Evolutionary conservation across 176 grass and related monocot species (phyloP), one percentile per base, ranked within the genome.

Genomic region (Triticum timopheevii): DNA sequence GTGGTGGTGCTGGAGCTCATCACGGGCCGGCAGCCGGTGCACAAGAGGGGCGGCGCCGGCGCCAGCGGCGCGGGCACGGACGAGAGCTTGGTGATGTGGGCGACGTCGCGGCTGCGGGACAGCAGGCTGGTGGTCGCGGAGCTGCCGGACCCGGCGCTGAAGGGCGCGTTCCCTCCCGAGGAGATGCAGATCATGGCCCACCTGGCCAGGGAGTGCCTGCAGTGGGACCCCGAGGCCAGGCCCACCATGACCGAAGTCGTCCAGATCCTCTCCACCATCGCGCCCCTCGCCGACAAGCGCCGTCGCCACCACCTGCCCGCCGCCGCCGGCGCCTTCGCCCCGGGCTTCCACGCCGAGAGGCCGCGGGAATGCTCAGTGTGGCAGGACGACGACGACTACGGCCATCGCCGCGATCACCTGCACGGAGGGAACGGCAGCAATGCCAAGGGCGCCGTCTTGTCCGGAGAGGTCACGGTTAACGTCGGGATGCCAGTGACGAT

Each of bases 181-280:
- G 94, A 99, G 86, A 99, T 99, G 87, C 97, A 94, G 83, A 94
- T 99, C 84, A 93, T 99, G 92, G 91, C 93, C 36, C 97, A 96
- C 84, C 82, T 99, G 13, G 97, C 97, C 2, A 80, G 90, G 80
- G 97, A 99, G 92, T 99, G 97, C 74, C 81, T 99, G 82, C 94
- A 96, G 76, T 99, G 92, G 97, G 97, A 99, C 72, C 97, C 97
- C 15, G 97, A 99, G 67, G 89, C 89, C 4, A 88, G 97, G 63
- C 97, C 97, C 13, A 96, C 90, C 61, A 99, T 99, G 97, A 90
- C 84, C 12, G 97, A 99, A 89, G 89, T 93, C 49, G 97, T 99
- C 44, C 97, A 96, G 33, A 99, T 99, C 67, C 97, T 99, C 65
- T 88, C 92, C 24, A 94, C 92, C 78, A 96, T 99, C 61, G 85